Base-by-base conservation (phyloP, 2,329 filamentous ascomycete genomes). In the Coniochaeta sp. region DNA sequence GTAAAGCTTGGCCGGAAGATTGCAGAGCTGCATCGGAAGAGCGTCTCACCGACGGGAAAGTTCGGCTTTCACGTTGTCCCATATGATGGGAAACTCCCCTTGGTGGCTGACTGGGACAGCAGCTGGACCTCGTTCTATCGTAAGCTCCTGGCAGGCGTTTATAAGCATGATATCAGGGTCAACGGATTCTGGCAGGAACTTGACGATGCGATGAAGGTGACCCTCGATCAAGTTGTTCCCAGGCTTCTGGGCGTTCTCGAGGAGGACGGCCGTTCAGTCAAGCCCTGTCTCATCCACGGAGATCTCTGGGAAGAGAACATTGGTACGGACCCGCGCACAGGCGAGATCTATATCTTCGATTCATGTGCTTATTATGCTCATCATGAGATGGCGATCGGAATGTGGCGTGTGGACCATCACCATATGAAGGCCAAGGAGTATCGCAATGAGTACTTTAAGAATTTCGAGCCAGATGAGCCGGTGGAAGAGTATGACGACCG, bases 251-350 rank as follows among this genome's bases (percentile, higher is more conserved):
- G 65, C 1, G 63, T 64, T 0, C 40, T 73, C 14, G 63, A 69
- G 58, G 14, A 56, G 1, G 63, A 70, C 1, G 69, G 70, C 6
- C 54, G 67, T 1, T 59, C 19, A 1, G 44, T 73, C 11, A 68
- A 64, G 52, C 70, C 71, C 1, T 62, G 63, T 22, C 63, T 76
- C 52, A 71, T 76, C 17, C 74, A 76, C 60, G 75, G 74, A 0
- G 74, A 77, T 63, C 64, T 77, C 1, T 78, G 74, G 75, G 72
- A 78, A 56, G 70, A 67, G 1, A 79, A 79, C 59, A 64, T 68
- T 1, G 73, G 72, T 0, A 71, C 69, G 6, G 67, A 71, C 33
- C 58, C 61, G 1, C 59, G 66, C 3, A 76, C 67, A 0, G 68
- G 67, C 1, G 58, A 71, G 0, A 61, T 71, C 9, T 59, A 70